phyloP scores from a whole-genome alignment of 1,139 yeast genomes.

The Magnusiomyces magnusii region DNA sequence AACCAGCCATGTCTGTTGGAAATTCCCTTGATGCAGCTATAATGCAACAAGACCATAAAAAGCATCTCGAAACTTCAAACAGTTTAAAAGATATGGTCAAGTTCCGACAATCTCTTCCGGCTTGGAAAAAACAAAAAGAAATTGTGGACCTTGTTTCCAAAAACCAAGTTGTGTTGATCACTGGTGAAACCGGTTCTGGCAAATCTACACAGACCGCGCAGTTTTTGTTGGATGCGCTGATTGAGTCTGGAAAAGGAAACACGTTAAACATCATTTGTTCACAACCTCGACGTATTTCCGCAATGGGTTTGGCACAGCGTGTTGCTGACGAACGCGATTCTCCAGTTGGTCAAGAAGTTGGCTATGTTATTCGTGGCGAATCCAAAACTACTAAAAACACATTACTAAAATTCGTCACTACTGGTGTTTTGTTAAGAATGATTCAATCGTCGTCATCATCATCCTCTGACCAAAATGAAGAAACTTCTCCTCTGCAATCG shows the following conservation, averaged over 20 bases:
- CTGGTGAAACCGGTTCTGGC: slow-evolving; percentile 98
- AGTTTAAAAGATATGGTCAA: slow-evolving; percentile 31
- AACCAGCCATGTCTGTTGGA: not conserved
- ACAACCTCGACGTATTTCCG: slow-evolving; percentile 93
- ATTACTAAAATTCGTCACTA: slow-evolving; percentile 75
- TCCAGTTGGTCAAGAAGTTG: slow-evolving; percentile 68
- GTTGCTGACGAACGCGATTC: slow-evolving; percentile 76
- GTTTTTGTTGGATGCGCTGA: slow-evolving; percentile 60
- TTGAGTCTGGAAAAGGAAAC: slow-evolving; percentile 37
- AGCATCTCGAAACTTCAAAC: not conserved
- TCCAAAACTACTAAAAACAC: slow-evolving; percentile 57
- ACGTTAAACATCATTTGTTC: slow-evolving; percentile 67
- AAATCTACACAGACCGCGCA: slow-evolving; percentile 92
- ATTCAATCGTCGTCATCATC: slow-evolving; percentile 46
- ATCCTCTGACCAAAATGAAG: slow-evolving; percentile 20
- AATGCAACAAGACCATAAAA: slow-evolving; percentile 1
- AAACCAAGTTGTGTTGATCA: slow-evolving; percentile 64
- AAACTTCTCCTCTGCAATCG: slow-evolving; percentile 36
- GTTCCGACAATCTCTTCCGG: slow-evolving; percentile 59
- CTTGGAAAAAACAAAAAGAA: slow-evolving; percentile 60
- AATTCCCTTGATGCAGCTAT: slow-evolving; percentile 8
- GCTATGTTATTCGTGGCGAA: slow-evolving; percentile 88
- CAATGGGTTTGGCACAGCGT: slow-evolving; percentile 90
- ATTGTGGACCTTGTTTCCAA: slow-evolving; percentile 49
- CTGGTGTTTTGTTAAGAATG: slow-evolving; percentile 86